These are phyloP conservation scores for Apiotrichum sp. DNA, from an alignment of 1,284 basidiomycete species.

Conservation along the genomic window DNA sequence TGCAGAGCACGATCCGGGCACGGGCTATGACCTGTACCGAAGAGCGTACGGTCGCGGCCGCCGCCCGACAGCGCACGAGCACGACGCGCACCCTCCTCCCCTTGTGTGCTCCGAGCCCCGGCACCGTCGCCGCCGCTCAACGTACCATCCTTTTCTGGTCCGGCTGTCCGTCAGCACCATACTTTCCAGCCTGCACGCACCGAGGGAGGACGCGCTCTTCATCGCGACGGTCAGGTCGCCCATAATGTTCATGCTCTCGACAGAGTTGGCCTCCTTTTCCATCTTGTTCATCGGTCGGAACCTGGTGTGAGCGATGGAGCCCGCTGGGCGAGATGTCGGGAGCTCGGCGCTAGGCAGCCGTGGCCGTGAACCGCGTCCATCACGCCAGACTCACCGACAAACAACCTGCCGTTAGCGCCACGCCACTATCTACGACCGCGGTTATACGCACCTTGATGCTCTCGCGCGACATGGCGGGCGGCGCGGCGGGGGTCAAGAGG, in stretches of 20 bases:
- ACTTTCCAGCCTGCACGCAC: conserved; percentile 49
- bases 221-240: conserved; percentile 74
- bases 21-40: no score
- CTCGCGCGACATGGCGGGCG: conserved; percentile 43
- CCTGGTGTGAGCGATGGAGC: conserved; percentile 47
- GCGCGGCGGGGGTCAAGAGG: not conserved
- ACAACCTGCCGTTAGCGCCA: conserved; percentile 7
- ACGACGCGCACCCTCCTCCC: no score
- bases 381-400: conserved; percentile 18
- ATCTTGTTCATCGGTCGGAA: conserved; percentile 94
- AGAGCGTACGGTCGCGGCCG: no score
- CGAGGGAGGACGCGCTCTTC: conserved; percentile 62
- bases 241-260: conserved; percentile 79
- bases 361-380: no score
- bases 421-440: no score
- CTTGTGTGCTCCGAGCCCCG: no score
- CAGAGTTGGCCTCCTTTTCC: conserved; percentile 81
- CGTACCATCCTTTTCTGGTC: conserved; percentile 47
- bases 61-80: no score
- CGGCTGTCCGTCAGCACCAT: conserved; percentile 26
- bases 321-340: no score
- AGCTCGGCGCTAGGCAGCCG: no score
- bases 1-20: no score
- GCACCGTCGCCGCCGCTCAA: not conserved
- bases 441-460: conserved; percentile 48